Conservation (phyloP, 805 yeast genomes). For the Wickerhamomyces xylosicus region DNA sequence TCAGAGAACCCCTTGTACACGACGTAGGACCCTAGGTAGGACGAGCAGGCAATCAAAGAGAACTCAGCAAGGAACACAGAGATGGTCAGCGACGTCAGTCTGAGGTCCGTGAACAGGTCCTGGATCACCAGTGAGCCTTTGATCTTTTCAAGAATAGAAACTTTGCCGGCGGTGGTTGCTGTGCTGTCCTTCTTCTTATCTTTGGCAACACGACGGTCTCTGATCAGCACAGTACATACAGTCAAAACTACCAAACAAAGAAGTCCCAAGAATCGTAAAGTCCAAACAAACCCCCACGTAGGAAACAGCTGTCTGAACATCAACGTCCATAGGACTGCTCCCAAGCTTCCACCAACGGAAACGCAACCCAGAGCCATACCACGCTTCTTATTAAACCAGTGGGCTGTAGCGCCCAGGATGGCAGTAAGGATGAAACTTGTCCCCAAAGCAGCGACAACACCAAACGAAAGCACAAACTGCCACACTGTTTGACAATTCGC, state of each 20-base stretch:
- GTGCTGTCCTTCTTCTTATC: neutral
- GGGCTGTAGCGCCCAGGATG: conserved; percentile 42
- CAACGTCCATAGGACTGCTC: conserved; percentile 54
- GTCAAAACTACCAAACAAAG: conserved; percentile 16
- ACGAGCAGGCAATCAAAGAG: conserved; percentile 38
- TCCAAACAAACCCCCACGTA: conserved; percentile 49
- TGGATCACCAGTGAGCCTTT: conserved; percentile 7
- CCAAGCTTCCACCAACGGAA: conserved; percentile 56
- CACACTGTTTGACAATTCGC: conserved; percentile 39
- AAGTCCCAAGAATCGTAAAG: conserved; percentile 40
- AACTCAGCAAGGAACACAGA: conserved; percentile 30
- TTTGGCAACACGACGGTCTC: conserved; percentile 23
- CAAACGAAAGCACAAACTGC: conserved; percentile 50
- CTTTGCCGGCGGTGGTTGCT: neutral
- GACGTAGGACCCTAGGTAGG: conserved; percentile 51
- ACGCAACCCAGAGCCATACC: conserved; percentile 55
- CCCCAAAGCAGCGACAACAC: conserved; percentile 43
- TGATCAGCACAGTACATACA: conserved; percentile 24
- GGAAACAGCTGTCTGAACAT: conserved; percentile 34
- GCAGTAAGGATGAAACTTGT: conserved; percentile 45
- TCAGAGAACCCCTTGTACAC: conserved; percentile 36
- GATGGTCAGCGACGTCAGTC: conserved; percentile 2
- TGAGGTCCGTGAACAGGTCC: conserved; percentile 8
- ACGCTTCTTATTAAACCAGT: conserved; percentile 48
- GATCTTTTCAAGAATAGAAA: neutral